Base-by-base conservation (phyloP, 2,329 filamentous ascomycete species). In the Arthrobotrys sphaeroides region DNA sequence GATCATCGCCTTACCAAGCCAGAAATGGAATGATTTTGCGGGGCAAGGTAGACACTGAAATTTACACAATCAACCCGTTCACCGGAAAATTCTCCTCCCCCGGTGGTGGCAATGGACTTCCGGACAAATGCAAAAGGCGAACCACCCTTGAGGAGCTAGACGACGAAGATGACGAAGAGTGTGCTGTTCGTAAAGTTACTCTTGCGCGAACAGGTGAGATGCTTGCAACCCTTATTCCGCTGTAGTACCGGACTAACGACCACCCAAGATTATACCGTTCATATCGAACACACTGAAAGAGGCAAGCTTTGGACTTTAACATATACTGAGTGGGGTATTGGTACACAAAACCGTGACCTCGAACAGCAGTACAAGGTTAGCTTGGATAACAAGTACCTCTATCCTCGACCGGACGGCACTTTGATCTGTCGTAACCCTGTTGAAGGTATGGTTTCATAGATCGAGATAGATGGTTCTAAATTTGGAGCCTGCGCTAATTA, bases 281-380 rank as follows among this genome's bases (percentile, higher is more conserved):
- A 87, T 67, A 96, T 99, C 47, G 90, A 93, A 78, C 90, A 92
- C 74, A 91, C 78, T 90, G 88, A 2, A 90, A 90, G 0, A 88
- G 90, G 73, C 88, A 89, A 5, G 90, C 28, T 99, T 77, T 96
- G 93, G 80, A 97, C 92, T 0, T 88, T 99, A 78, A 94, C 89
- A 78, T 99, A 96, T 81, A 91, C 93, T 9, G 95, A 99, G 82
- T 99, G 95, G 95, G 90, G 89, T 0, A 92, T 94, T 12, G 99
- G 99, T 82, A 96, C 91, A 73, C 91, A 90, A 75, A 94, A 99
- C 82, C 88, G 88, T 77, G 95, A 99, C 81, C 88, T 99, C 5
- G 90, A 93, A 79, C 88, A 88, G 57, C 93, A 98, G 81, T 95
- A 98, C 80, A 87, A 87, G 12, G 84, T 85, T 9, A 93, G 93